These are phyloP conservation scores for Yamadazyma oceani DNA, from an alignment of 1,139 yeast species.

Conservation along the genomic window DNA sequence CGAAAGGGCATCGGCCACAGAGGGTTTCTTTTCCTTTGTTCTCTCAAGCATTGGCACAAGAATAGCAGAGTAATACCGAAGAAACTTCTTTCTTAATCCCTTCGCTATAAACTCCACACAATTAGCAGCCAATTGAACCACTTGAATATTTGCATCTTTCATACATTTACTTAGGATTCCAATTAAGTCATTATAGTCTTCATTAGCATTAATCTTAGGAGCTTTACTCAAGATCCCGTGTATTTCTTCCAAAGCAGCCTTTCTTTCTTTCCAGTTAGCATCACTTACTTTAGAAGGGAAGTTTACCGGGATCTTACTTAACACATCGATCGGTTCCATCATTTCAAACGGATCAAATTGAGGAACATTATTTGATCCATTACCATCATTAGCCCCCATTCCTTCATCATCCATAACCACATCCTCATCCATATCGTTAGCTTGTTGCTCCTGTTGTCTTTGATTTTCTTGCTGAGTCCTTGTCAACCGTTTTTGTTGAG, in stretches of 20 bases:
- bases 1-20: conserved; percentile 70
- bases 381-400: no score
- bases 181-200: conserved; percentile 64
- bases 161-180: conserved; percentile 68
- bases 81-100: conserved; percentile 61
- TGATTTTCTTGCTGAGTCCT: conserved; percentile 44
- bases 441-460: conserved; percentile 13
- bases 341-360: conserved; percentile 41
- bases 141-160: conserved; percentile 89
- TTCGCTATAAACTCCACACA: conserved; percentile 62
- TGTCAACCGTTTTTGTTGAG: conserved; percentile 58
- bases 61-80: conserved; percentile 53
- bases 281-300: conserved; percentile 57
- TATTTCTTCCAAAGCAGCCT: conserved; percentile 77
- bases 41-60: conserved; percentile 73
- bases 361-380: conserved; percentile 7
- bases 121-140: conserved; percentile 77
- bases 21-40: conserved; percentile 82
- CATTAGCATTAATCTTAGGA: conserved; percentile 31
- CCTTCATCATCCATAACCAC: conserved; percentile 42
- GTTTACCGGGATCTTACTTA: conserved; percentile 64
- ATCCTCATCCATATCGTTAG: conserved; percentile 3
- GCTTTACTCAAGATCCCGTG: conserved; percentile 53
- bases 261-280: conserved; percentile 88
- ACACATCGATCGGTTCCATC: conserved; percentile 54